Conservation (phyloP, 2,329 filamentous ascomycete genomes). For the Ceratocystis huliohia region DNA sequence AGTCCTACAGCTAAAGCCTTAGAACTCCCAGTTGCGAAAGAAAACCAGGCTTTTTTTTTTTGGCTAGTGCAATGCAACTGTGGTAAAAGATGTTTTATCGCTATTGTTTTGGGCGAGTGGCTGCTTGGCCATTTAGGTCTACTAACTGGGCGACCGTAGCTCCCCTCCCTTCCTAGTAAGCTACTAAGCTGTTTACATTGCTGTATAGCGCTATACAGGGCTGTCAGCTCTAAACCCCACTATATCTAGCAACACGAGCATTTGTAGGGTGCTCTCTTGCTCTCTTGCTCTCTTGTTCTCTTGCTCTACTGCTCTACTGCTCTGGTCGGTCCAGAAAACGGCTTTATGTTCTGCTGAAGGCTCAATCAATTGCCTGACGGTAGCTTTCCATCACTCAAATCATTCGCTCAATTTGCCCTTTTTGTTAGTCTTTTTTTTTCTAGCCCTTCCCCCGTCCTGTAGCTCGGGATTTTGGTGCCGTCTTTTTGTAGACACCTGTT, state of each 20-base stretch:
- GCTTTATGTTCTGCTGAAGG: neutral
- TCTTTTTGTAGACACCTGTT: conserved; percentile 21
- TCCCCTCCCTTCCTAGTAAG: too few species aligned
- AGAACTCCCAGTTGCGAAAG: too few species aligned
- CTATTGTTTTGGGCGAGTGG: too few species aligned
- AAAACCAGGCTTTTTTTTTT: too few species aligned
- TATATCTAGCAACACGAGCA: too few species aligned
- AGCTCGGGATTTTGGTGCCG: neutral
- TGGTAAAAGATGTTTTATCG: too few species aligned
- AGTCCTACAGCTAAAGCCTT: neutral
- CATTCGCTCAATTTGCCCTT: neutral
- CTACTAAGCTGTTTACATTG: too few species aligned
- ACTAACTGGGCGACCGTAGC: too few species aligned
- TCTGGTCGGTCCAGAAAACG: neutral
- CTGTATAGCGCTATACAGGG: too few species aligned
- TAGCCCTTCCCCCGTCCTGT: neutral
- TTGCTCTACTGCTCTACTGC: neutral
- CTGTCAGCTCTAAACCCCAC: too few species aligned
- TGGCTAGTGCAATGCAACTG: too few species aligned
- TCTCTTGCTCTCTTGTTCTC: neutral
- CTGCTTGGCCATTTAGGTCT: too few species aligned
- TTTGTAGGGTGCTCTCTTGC: neutral
- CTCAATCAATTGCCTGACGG: neutral
- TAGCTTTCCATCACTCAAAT: neutral
- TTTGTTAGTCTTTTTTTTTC: neutral